Percentiles rank a stretch among this genome's conserved stretches.
Conservation (phyloP, 176 grass and related monocot genomes). For the Cenchrus fungigraminus region DNA sequence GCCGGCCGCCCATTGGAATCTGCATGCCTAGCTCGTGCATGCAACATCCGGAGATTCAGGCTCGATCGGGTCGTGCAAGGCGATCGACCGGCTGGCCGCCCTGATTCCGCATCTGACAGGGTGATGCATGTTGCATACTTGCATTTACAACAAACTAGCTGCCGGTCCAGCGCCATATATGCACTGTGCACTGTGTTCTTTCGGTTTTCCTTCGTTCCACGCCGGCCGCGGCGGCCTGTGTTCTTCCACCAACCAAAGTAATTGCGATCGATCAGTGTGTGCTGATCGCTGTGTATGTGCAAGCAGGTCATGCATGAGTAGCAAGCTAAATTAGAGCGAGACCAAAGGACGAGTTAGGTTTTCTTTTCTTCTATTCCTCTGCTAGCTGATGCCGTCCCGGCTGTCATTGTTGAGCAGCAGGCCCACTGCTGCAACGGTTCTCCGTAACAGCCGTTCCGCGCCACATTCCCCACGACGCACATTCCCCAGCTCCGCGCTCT, state of each 20-base stretch:
- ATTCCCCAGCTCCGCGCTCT: no score
- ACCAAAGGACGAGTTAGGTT: no score
- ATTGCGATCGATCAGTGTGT: slow-evolving; percentile 5
- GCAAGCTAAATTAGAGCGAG: no score
- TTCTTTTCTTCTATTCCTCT: no score
- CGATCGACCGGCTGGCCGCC: not conserved
- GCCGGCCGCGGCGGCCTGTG: not conserved
- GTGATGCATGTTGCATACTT: slow-evolving; percentile 4
- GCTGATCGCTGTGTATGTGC: not conserved
- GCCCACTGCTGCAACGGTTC: no score
- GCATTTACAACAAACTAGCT: slow-evolving; percentile 22
- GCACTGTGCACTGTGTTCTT: slow-evolving; percentile 32
- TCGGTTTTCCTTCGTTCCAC: not conserved
- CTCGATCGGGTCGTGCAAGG: not conserved
- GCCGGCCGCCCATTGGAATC: no score
- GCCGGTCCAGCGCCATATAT: slow-evolving; percentile 9
- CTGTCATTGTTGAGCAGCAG: no score
- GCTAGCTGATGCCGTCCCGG: no score
- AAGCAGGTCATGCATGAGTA: not conserved
- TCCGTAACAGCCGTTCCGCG: no score
- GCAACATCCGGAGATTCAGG: not conserved
- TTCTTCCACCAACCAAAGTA: slow-evolving; percentile 35
- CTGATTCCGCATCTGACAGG: not conserved
- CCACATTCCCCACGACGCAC: no score
- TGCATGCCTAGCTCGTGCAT: not conserved